Conservation (phyloP, 441 rosid species). For the Breynia disticha region DNA sequence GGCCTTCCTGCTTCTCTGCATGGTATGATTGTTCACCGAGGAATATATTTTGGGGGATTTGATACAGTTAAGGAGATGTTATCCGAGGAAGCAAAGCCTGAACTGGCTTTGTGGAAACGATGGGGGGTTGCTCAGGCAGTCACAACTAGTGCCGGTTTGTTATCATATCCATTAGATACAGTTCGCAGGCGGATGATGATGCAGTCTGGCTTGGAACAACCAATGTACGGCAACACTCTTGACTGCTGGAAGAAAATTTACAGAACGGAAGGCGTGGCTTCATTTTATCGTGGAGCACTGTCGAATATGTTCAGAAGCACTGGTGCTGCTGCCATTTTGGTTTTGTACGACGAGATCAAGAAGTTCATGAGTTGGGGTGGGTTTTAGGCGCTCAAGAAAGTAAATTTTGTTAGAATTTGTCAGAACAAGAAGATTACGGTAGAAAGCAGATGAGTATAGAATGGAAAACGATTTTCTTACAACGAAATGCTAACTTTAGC, state of each 20-base stretch:
- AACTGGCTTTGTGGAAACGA: constrained; percentile 75
- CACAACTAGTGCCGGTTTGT: constrained; percentile 73
- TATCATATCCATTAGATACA: constrained; percentile 84
- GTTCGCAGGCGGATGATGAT: constrained; percentile 91
- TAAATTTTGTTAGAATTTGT: not conserved
- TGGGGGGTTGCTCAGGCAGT: constrained; percentile 91
- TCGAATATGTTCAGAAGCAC: constrained; percentile 85
- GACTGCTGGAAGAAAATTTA: constrained; percentile 84
- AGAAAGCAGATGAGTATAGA: not conserved
- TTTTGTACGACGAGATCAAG: constrained; percentile 77
- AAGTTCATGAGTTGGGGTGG: constrained; percentile 77
- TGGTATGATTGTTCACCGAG: constrained; percentile 76
- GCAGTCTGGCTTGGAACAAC: constrained; percentile 79
- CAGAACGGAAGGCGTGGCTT: constrained; percentile 59
- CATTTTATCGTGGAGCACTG: constrained; percentile 81
- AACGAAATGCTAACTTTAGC: too few species aligned
- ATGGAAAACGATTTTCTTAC: not conserved
- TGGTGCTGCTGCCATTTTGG: constrained; percentile 88
- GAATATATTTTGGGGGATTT: constrained; percentile 86
- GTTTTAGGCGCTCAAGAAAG: constrained; percentile 22
- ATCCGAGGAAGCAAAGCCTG: constrained; percentile 41
- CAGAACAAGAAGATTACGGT: not conserved
- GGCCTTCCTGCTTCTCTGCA: constrained; percentile 89
- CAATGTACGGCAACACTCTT: constrained; percentile 49
- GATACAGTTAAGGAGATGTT: constrained; percentile 77